Base-by-base conservation (phyloP, 2,329 filamentous ascomycete genomes). In the Sporothrix brasiliensis region DNA sequence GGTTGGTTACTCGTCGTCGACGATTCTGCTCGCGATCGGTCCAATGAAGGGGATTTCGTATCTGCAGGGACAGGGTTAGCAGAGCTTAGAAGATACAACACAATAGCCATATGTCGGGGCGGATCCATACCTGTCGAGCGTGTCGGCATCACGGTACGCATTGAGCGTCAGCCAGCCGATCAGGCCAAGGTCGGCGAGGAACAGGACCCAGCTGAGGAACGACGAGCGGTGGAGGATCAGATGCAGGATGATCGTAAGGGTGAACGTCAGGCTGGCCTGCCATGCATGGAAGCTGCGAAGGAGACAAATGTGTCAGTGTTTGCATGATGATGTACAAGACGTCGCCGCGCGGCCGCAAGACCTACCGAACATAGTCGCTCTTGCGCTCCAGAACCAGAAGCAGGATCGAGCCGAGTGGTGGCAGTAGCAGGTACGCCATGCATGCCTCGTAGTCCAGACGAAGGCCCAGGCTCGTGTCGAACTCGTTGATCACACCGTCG, bases 311-410 rank as follows among this genome's bases (percentile, higher is more conserved):
- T 24, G 50, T 67, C 11, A 56, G 27, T n/a, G 4, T 24, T 24
- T 24, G 24, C 30, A 68, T 14, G 4, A 61, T 3, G 6, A 2
- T 9, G 24, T 3, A 34, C 34, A 19, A 49, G 19, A 4, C 30
- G 7, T 34, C 5, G 30, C 30, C 34, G 34, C 14, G 11, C 2
- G n/a, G 24, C 9, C 10, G 41, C 3, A 27, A 41, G 21, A 66
- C 87, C 71, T 81, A 94, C 92, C 95, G 87, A 70, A 99, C 95
- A 80, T 97, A 99, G 81, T 99, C 95, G 78, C 93, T 97, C 83
- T 97, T 95, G 77, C 94, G 89, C 85, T 99, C 95, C 73, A 94
- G 79, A 58, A 98, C 87, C 74, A 99, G 81, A 75, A 99, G 81
- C 74, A 97, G 79, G 34, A 97, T 92, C 3, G 91, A 92, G 2